phyloP scores from a whole-genome alignment of 2,329 filamentous ascomycete genomes.

The Aspergillus chevalieri region DNA sequence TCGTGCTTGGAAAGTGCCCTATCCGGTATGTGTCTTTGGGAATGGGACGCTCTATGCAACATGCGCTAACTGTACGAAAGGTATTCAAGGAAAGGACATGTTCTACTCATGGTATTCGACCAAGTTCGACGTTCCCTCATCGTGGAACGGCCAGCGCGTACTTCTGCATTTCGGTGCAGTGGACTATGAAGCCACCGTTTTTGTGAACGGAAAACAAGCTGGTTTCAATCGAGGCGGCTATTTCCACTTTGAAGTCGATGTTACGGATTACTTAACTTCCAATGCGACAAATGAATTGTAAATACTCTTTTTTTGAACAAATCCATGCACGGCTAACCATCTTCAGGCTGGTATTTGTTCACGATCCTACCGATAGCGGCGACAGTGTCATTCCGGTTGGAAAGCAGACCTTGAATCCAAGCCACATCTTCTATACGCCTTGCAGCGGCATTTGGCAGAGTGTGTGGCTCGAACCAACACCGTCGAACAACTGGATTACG shows the following conservation, averaged over 20 bases:
- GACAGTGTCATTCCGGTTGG: slow-evolving; percentile 57
- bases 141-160: slow-evolving; percentile 38
- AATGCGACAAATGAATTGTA: slow-evolving; percentile 52
- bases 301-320: slow-evolving; percentile 11
- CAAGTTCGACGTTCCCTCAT: slow-evolving; percentile 41
- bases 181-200: slow-evolving; percentile 50
- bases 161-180: slow-evolving; percentile 48
- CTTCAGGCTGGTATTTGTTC: slow-evolving; percentile 56
- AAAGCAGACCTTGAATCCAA: slow-evolving; percentile 53
- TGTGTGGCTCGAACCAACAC: slow-evolving; percentile 64
- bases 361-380: slow-evolving; percentile 59
- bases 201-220: slow-evolving; percentile 50
- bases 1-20: slow-evolving; percentile 51
- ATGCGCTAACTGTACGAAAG: slow-evolving; percentile 10
- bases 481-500: slow-evolving; percentile 51
- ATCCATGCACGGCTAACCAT: background rate
- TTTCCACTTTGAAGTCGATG: slow-evolving; percentile 55
- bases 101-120: slow-evolving; percentile 47
- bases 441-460: slow-evolving; percentile 71
- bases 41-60: background rate
- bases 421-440: slow-evolving; percentile 62
- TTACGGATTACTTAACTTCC: slow-evolving; percentile 42
- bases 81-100: slow-evolving; percentile 32
- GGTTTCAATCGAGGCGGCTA: slow-evolving; percentile 57
- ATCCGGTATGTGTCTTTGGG: slow-evolving; percentile 31